These are phyloP conservation scores for Lactarius trivialis DNA, from an alignment of 768 basidiomycete species.

Conservation along the genomic window DNA sequence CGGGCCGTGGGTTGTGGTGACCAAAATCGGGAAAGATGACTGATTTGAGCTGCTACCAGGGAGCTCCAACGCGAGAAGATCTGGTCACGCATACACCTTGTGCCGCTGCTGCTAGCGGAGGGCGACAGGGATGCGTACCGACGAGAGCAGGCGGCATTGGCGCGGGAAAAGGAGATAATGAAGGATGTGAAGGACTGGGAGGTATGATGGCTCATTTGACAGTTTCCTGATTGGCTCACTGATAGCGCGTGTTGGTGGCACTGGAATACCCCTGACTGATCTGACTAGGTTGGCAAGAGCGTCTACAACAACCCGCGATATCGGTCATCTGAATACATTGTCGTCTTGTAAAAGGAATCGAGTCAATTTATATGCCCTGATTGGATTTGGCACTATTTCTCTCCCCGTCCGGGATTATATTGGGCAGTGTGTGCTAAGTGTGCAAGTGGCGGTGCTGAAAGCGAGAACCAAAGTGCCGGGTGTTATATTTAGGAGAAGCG, in stretches of 20 bases:
- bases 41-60: slow-evolving; percentile 37
- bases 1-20: slow-evolving; percentile 18
- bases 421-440: not conserved
- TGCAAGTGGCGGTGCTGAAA: slow-evolving; percentile 13
- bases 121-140: slow-evolving; percentile 87
- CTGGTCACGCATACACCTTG: slow-evolving; percentile 93
- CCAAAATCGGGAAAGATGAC: slow-evolving; percentile 15
- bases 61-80: slow-evolving; percentile 89
- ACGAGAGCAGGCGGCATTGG: slow-evolving; percentile 67
- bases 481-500: slow-evolving; percentile 20
- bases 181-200: slow-evolving; percentile 90
- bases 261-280: slow-evolving; percentile 18
- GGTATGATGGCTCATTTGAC: slow-evolving; percentile 41
- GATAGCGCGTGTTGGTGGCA: slow-evolving; percentile 20
- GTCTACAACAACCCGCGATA: slow-evolving; percentile 79
- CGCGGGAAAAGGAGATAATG: slow-evolving; percentile 87
- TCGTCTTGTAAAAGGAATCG: slow-evolving; percentile 43
- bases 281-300: slow-evolving; percentile 71
- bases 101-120: slow-evolving; percentile 88
- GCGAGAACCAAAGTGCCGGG: slow-evolving; percentile 13
- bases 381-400: not conserved
- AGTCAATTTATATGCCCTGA: not conserved
- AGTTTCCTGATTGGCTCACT: slow-evolving; percentile 25
- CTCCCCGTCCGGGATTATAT: not conserved
- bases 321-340: slow-evolving; percentile 48